phyloP scores from a whole-genome alignment of 257 asterid species.

The Galeopsis tetrahit region DNA sequence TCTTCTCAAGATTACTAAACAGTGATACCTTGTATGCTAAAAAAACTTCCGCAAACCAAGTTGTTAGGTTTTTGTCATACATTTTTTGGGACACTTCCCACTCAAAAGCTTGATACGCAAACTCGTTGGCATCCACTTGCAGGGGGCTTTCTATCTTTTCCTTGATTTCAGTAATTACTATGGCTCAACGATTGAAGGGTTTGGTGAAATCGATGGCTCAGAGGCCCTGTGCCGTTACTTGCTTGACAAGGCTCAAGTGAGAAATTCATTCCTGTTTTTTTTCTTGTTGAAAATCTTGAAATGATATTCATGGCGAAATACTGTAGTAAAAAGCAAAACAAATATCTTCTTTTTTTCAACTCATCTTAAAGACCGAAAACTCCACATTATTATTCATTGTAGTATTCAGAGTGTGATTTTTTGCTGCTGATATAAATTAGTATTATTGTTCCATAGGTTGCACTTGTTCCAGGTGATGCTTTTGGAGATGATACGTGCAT shows the following conservation, averaged over 20 bases:
- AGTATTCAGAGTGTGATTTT: not conserved
- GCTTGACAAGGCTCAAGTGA: slow-evolving; percentile 88
- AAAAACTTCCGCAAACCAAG: too few species aligned
- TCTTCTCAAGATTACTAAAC: too few species aligned
- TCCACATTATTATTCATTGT: not conserved
- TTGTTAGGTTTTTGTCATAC: too few species aligned
- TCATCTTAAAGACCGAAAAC: not conserved
- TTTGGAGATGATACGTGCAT: slow-evolving; percentile 92
- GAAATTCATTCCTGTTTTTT: slow-evolving; percentile 14
- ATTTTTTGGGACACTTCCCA: not conserved
- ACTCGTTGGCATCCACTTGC: slow-evolving; percentile 36
- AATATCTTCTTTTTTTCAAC: not conserved
- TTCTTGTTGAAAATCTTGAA: not conserved
- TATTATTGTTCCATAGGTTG: slow-evolving; percentile 57
- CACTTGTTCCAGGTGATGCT: slow-evolving; percentile 93
- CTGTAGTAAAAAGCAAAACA: not conserved
- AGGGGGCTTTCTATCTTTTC: slow-evolving; percentile 97
- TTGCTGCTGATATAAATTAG: not conserved
- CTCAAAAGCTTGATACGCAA: not conserved
- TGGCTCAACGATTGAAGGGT: slow-evolving; percentile 64
- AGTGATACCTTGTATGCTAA: too few species aligned
- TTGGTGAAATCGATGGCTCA: slow-evolving; percentile 70
- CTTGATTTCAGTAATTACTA: slow-evolving; percentile 87
- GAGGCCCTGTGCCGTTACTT: slow-evolving; percentile 88
- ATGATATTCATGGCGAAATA: not conserved